These are phyloP conservation scores for Parietichytrium sp. DNA, from an alignment of 108 stramenopile genomes.

Conservation along the genomic window DNA sequence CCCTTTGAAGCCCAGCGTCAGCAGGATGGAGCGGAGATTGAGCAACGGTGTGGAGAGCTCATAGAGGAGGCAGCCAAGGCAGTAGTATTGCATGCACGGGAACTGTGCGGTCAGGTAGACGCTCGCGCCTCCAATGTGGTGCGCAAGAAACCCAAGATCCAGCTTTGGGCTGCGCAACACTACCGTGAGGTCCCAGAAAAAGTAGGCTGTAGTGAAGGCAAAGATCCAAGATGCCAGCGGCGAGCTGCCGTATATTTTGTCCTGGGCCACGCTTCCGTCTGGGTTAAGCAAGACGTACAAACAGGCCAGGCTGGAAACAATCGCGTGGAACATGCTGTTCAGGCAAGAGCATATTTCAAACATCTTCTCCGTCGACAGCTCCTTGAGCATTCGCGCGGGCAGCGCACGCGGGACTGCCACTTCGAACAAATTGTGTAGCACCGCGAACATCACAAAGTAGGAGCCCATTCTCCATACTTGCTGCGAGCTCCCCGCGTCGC, in stretches of 20 bases:
- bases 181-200: conserved; percentile 23
- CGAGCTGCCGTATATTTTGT: not conserved
- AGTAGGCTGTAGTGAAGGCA: conserved; percentile 1
- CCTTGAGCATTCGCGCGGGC: no score
- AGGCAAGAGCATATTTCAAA: no score
- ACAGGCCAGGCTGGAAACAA: not conserved
- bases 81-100: conserved; percentile 13
- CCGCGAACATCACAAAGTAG: no score
- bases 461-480: no score
- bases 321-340: conserved; percentile 30
- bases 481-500: no score
- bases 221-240: not conserved
- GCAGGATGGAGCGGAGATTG: not conserved
- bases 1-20: conserved; percentile 10
- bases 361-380: no score
- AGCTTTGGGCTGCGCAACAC: not conserved
- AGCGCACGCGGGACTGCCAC: no score
- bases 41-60: conserved; percentile 30
- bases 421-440: no score
- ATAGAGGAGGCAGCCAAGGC: conserved; percentile 2
- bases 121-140: not conserved
- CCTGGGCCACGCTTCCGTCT: not conserved
- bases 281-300: not conserved
- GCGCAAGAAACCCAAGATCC: not conserved
- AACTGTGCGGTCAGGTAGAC: not conserved